Percentiles rank a stretch among this genome's conserved stretches.
phyloP scores from a whole-genome alignment of 805 yeast species.

The Nematodospora valgi region DNA sequence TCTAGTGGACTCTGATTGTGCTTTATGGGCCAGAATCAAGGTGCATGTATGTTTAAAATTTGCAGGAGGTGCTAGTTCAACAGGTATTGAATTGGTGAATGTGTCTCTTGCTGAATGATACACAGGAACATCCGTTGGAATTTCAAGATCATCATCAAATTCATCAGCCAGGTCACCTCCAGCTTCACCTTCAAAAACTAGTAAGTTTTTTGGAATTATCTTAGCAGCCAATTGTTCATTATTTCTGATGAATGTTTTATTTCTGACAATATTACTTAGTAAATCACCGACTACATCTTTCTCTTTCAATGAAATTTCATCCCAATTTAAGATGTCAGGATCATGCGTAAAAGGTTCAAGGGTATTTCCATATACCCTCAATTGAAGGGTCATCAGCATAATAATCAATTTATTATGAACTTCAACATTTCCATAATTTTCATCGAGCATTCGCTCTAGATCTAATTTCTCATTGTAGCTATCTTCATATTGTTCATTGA shows the following conservation, averaged over 20 bases:
- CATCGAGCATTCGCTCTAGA: background rate
- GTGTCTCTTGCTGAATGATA: too few species aligned
- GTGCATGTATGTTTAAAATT: too few species aligned
- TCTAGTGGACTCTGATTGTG: too few species aligned
- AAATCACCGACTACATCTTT: background rate
- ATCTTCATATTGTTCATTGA: background rate
- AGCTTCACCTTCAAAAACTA: too few species aligned
- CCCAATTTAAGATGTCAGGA: background rate
- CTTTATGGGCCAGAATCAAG: too few species aligned
- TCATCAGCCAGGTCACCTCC: too few species aligned
- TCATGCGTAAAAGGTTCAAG: constrained; percentile 5
- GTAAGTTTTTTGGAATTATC: too few species aligned
- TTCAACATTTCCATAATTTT: background rate
- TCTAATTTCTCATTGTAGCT: background rate
- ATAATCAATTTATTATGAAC: background rate
- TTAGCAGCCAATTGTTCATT: background rate
- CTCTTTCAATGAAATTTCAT: background rate
- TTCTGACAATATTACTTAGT: background rate
- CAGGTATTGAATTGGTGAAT: too few species aligned
- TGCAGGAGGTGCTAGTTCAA: too few species aligned
- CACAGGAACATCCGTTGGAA: too few species aligned
- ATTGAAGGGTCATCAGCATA: background rate
- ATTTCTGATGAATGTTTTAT: background rate
- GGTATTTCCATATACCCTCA: background rate
- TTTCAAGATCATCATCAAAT: too few species aligned